Evolutionary conservation across 2,329 filamentous ascomycete genomes (phyloP).

Genomic region (Blastomyces percursus): DNA sequence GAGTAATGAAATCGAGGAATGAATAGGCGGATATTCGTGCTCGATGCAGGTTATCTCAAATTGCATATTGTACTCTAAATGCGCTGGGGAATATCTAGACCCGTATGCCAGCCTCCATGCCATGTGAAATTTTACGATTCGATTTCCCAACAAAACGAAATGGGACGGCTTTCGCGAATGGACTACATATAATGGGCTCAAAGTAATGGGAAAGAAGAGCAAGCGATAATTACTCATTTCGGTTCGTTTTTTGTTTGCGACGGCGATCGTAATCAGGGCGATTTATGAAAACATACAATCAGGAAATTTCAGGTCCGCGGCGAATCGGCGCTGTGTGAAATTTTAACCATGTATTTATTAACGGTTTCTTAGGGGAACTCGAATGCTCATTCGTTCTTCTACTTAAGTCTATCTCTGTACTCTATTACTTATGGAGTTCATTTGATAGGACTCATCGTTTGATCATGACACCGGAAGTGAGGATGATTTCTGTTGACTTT

Average conservation of each 20-base stretch:
- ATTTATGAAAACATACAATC: neutral
- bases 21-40: neutral
- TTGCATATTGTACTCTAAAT: neutral
- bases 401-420: neutral
- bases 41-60: neutral
- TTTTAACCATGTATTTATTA: neutral
- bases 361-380: neutral
- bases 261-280: neutral
- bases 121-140: neutral
- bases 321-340: neutral
- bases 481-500: neutral
- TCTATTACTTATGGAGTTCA: neutral
- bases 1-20: conserved; percentile 52
- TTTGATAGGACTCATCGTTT: neutral
- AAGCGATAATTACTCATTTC: neutral
- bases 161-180: neutral
- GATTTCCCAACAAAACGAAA: neutral
- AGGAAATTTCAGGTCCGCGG: neutral
- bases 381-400: neutral
- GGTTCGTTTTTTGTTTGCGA: neutral
- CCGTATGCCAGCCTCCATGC: neutral
- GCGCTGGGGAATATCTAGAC: neutral
- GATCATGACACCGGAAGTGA: neutral
- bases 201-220: neutral
- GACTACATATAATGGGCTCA: neutral